Base-by-base conservation (phyloP, 257 asterid genomes). In the Forsythia viridissima region DNA sequence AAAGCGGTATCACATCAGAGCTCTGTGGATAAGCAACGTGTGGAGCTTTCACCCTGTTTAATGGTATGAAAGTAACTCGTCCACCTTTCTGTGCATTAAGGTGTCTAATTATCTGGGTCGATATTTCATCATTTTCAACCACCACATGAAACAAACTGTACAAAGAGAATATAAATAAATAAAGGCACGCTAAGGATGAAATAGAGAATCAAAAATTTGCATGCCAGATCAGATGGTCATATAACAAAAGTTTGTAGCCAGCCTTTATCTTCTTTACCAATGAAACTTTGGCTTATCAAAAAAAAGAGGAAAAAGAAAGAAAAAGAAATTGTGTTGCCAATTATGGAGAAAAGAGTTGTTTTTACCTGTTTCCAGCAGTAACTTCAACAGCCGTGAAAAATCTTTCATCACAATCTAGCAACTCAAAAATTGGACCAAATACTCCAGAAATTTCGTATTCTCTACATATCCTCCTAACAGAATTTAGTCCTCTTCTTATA, bases 371-470 rank as follows among this genome's bases (percentile, higher is more conserved):
- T 81, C 97, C 99, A 83, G 99, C 99, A 86, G 99, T 96, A 76
- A 93, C 98, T 89, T 96, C 99, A 78, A 96, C 98, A 80, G 99
- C 99, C 12, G 99, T 96, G 90, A 93, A 96, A 85, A 89, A 93
- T 66, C 88, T 92, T 41, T 91, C 97, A 43, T 96, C 99, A 73
- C 98, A 96, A 66, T 93, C 97, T 59, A 96, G 92, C 89, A 96
- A 91, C 90, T 96, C 99, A 80, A 86, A 82, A 68, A 96, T 75
- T 59, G 99, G 98, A 55, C 99, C 99, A 84, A 84, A 86, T 37
- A 96, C 99, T 79, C 99, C 99, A 2, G 77, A 78, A 63, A 90
- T 92, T 70, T 42, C 76, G 79, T 87, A 77, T 76, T 87, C 87
- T 79, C 72, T 84, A 77, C 93, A 90, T 79, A 96, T 96, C 83